Evolutionary conservation across 257 asterid species (phyloP), one percentile per base, ranked within the genome.

Genomic region (Solanum sparsipilum): DNA sequence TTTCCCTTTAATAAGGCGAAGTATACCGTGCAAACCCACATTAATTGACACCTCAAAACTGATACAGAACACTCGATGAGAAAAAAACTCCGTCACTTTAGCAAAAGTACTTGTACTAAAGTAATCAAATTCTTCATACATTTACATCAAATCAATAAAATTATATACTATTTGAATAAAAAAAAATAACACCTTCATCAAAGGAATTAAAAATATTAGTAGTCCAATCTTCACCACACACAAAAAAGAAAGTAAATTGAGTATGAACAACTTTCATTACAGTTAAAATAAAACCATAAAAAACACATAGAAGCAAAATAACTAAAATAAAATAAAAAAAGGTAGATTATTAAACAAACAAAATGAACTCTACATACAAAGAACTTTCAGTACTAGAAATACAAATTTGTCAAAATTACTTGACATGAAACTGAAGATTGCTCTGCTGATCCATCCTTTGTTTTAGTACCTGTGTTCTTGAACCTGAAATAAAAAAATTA

Each of bases 391-490:
- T 78, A 46, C 84, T 41, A 78, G 39, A 81, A 46, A 46, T 9
- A 27, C 18, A 81, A 81, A 81, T 46, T 81, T 81, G 85, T 46
- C 85, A 60, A 65, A 84, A 84, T 34, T 84, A 56, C 75, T 86
- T 46, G 82, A 35, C 88, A 86, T 67, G 23, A 56, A 56, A 56
- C 36, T 86, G 41, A 86, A 44, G 18, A 81, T 87, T 41, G 25
- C 68, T 85, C 56, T 76, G 36, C 46, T 84, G 72, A 7, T 76
- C 83, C 56, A 48, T 23, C 46, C 32, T 12, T n/a, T 63, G 34
- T 89, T 87, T 41, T 41, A 93, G 90, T 89, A 90, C 86, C 94
- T 93, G 84, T 83, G 91, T 88, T 95, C 96, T 65, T 93, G 96
- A 63, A 92, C 93, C 96, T 93, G 98, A 87, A 91, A 18, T 38